phyloP scores from a whole-genome alignment of 805 yeast species.

The Isabelozyma rhagii region DNA sequence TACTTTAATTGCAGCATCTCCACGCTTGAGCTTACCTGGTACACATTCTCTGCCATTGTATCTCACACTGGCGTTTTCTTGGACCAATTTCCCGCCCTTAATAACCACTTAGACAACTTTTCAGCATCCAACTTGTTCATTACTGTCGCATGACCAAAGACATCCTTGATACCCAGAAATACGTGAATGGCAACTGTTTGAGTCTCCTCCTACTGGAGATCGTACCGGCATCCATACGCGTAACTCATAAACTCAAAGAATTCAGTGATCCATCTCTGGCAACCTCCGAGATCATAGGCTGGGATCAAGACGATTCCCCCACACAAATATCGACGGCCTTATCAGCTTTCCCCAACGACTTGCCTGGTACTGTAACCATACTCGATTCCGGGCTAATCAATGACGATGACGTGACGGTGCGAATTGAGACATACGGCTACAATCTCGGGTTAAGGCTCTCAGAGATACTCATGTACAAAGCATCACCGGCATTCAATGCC shows the following conservation, averaged over 20 bases:
- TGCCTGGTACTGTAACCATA: conserved; percentile 43
- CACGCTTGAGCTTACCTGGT: too few relatives aligned
- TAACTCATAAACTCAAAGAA: conserved; percentile 45
- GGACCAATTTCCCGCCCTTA: too few relatives aligned
- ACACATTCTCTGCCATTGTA: too few relatives aligned
- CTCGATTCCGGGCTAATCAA: conserved; percentile 31
- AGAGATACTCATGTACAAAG: conserved; percentile 43
- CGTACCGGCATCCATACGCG: conserved; percentile 67
- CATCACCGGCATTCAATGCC: conserved; percentile 24
- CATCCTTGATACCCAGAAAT: conserved; percentile 20
- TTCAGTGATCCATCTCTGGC: neutral
- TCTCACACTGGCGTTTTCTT: too few relatives aligned
- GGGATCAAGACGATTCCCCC: conserved; percentile 11
- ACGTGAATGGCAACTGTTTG: conserved; percentile 54
- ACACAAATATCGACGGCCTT: conserved; percentile 24
- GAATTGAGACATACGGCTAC: conserved; percentile 72
- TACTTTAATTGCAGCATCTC: too few relatives aligned
- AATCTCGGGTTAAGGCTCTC: conserved; percentile 59
- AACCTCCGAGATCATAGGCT: neutral
- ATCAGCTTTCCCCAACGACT: conserved; percentile 27
- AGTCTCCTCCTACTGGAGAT: conserved; percentile 72
- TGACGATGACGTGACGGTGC: conserved; percentile 50
- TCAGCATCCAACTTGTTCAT: neutral
- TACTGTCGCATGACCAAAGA: conserved; percentile 7
- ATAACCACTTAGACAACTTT: too few relatives aligned